A percentile compares a stretch with the other conserved stretches of the same genome.
These are phyloP conservation scores for Linnemannia zychae DNA, from an alignment of 192 early-diverging fungal genomes.

Conservation along the genomic window DNA sequence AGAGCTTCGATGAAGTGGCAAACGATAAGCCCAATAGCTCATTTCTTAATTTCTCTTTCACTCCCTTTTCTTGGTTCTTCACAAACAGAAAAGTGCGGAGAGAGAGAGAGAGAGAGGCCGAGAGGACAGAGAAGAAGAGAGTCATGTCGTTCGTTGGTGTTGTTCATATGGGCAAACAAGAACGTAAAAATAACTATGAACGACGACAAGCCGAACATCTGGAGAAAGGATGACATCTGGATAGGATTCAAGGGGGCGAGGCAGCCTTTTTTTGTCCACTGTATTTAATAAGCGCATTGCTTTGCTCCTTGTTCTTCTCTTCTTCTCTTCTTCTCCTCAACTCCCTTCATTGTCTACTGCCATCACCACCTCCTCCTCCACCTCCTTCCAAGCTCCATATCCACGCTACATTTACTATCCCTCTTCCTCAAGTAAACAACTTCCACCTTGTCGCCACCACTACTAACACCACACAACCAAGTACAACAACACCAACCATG, in stretches of 20 bases:
- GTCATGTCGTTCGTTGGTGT: neutral
- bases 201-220: neutral
- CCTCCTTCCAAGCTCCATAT: neutral
- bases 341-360: constrained; percentile 1
- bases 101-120: neutral
- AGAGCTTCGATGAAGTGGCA: too few species aligned
- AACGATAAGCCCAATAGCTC: too few species aligned
- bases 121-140: neutral
- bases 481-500: constrained; percentile 11
- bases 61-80: neutral
- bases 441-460: neutral
- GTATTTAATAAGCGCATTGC: neutral
- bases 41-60: too few species aligned
- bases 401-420: neutral
- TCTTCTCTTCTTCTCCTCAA: neutral
- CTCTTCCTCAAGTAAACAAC: neutral
- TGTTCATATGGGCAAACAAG: neutral
- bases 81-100: neutral
- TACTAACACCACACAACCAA: neutral
- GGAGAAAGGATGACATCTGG: neutral
- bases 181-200: neutral
- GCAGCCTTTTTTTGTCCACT: neutral
- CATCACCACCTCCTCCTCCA: neutral
- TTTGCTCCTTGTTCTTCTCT: neutral
- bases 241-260: neutral